phyloP scores from a whole-genome alignment of 495 filamentous ascomycete genomes.

The Penicillium odoratum region DNA sequence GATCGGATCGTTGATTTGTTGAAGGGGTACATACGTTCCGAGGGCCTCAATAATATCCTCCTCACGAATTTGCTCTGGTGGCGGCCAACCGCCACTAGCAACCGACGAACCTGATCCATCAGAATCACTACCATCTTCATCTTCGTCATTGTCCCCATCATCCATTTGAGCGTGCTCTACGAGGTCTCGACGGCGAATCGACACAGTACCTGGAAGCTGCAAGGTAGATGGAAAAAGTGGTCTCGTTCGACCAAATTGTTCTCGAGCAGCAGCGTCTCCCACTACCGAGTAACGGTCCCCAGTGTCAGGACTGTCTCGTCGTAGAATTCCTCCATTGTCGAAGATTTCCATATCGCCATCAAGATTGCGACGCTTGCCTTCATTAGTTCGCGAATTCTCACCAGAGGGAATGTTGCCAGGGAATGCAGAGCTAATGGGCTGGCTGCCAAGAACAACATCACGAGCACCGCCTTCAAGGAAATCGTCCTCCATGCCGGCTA shows the following conservation, averaged over 20 bases:
- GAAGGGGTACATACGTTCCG: conserved; percentile 35
- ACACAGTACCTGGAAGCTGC: conserved; percentile 23
- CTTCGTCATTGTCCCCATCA: conserved; percentile 3
- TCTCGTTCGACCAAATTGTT: conserved; percentile 39
- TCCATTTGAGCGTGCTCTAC: conserved; percentile 6
- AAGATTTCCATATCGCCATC: conserved; percentile 63
- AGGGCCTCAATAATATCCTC: conserved; percentile 45
- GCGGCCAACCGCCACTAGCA: conserved; percentile 39
- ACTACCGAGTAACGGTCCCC: conserved; percentile 49
- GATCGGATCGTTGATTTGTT: conserved; percentile 42
- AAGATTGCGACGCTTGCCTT: conserved; percentile 61
- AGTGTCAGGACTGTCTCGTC: conserved; percentile 46
- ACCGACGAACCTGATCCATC: conserved; percentile 34
- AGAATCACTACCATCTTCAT: conserved; percentile 27
- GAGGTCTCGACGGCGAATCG: conserved; percentile 1
- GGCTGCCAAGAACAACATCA: conserved; percentile 70
- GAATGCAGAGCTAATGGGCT: conserved; percentile 75
- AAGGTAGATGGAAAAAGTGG: conserved; percentile 42
- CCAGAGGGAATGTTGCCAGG: conserved; percentile 63
- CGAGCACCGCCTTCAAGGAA: conserved; percentile 71
- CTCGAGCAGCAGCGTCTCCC: conserved; percentile 48
- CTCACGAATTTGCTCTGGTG: conserved; percentile 38
- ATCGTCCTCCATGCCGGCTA: conserved; percentile 79
- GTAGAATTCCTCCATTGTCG: conserved; percentile 52
- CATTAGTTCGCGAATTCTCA: conserved; percentile 55